Conservation (phyloP, 1,139 yeast genomes). For the Candida sojae region DNA sequence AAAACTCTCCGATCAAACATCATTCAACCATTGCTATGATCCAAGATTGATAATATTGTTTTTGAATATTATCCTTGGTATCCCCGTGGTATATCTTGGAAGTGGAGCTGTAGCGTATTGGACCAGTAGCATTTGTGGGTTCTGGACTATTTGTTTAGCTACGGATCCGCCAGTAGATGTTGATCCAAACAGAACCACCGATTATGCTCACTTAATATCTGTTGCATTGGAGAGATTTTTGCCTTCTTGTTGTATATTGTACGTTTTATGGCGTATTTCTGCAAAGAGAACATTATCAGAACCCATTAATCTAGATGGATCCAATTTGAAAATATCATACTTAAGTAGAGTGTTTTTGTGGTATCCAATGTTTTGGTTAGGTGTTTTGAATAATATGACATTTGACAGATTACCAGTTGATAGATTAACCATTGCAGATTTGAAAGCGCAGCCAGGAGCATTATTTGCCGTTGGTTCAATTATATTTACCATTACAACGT, state of each 20-base stretch:
- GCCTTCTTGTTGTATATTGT: slow-evolving; percentile 72
- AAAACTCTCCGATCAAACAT: slow-evolving; percentile 19
- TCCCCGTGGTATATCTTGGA: slow-evolving; percentile 59
- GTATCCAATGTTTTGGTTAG: slow-evolving; percentile 85
- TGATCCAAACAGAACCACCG: slow-evolving; percentile 53
- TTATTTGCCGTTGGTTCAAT: slow-evolving; percentile 61
- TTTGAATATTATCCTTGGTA: slow-evolving; percentile 58
- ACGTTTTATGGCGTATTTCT: slow-evolving; percentile 68
- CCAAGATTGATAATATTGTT: slow-evolving; percentile 60
- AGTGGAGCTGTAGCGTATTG: slow-evolving; percentile 62
- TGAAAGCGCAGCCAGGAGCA: slow-evolving; percentile 78
- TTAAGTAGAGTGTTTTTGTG: slow-evolving; percentile 62
- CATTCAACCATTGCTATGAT: slow-evolving; percentile 58
- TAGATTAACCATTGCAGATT: slow-evolving; percentile 69
- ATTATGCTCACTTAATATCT: slow-evolving; percentile 64
- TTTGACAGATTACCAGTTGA: slow-evolving; percentile 89
- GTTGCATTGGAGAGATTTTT: slow-evolving; percentile 72
- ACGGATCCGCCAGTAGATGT: slow-evolving; percentile 78
- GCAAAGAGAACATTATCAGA: slow-evolving; percentile 36
- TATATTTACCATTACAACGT: slow-evolving; percentile 41
- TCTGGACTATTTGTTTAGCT: slow-evolving; percentile 80
- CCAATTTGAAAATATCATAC: slow-evolving; percentile 32
- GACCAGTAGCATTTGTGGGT: slow-evolving; percentile 67
- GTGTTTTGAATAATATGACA: slow-evolving; percentile 81
- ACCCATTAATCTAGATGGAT: slow-evolving; percentile 19